Base-by-base conservation (phyloP, 1,284 basidiomycete species). In the Kalmanozyma brasiliensis region DNA sequence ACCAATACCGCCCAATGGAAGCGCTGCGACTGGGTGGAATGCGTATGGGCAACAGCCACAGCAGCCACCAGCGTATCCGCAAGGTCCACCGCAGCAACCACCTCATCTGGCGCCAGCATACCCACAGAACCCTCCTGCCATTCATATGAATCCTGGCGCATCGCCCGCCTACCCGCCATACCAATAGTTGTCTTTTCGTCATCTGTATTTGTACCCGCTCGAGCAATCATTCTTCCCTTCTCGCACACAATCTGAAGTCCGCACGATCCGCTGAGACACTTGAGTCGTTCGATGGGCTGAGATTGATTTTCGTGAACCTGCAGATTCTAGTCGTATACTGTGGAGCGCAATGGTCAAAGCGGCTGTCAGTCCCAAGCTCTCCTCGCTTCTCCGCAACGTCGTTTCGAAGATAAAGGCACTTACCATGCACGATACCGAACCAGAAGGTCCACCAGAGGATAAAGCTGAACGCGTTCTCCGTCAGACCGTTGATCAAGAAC, bases 361-460 rank as follows among this genome's bases (percentile, higher is more conserved):
- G 26, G 8, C 8, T 35, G 34, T 38, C 37, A 38, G 37, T 38
- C 7, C 7, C 19, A 13, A 23, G 11, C 14, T 17, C 37, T n/a
- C 16, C 5, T 33, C 1, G 9, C 44, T 24, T 10, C 8, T 24
- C 9, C 4, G 3, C 4, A 24, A 17, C 16, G n/a, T 13, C 9
- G 20, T 16, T 29, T 19, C 7, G 3, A 45, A 24, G 22, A 24
- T 2, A 4, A 19, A 16, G 32, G 13, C 5, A 74, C 78, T 55
- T 57, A 80, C 78, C 79, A 58, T 81, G 78, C 3, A 81, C 73
- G 23, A 81, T 70, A 6, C 70, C 79, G 36, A 60, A 73, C 78
- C 77, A 81, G 45, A 81, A 76, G 0, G 79, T 81, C 79, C 79
- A 81, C 79, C 79, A 81, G 2, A 81, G 52, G 30, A 81, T 70